A percentile compares a stretch with the other conserved stretches of the same genome.
phyloP scores from a whole-genome alignment of 208 protist genomes.

The Acanthamoeba lenticulata region DNA sequence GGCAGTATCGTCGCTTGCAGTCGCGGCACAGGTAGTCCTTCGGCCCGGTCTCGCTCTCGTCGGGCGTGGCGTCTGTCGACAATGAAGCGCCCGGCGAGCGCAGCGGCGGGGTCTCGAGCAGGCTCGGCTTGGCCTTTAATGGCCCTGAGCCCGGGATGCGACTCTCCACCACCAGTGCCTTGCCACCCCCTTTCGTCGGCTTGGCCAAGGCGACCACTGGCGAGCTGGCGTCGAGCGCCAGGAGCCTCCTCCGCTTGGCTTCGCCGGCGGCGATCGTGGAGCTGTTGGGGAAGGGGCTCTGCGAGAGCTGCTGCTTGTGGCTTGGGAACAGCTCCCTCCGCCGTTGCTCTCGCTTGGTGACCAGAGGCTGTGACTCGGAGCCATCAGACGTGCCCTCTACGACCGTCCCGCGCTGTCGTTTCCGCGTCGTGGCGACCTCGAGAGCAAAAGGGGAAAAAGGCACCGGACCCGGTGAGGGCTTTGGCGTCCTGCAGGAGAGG shows the following conservation, averaged over 20 bases:
- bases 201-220: background rate
- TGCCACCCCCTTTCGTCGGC: background rate
- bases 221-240: background rate
- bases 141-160: background rate
- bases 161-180: background rate
- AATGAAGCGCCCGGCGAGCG: background rate
- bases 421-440: too few species aligned
- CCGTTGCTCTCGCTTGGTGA: background rate
- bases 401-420: too few species aligned
- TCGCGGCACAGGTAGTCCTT: constrained; percentile 52
- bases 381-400: too few species aligned
- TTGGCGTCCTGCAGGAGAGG: too few species aligned
- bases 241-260: background rate
- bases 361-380: constrained; percentile 2
- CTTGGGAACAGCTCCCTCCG: background rate
- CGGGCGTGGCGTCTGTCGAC: background rate
- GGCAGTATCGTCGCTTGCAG: constrained; percentile 33
- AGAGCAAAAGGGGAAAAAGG: too few species aligned
- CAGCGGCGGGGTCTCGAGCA: background rate
- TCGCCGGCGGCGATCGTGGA: constrained; percentile 23
- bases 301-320: constrained; percentile 26
- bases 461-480: too few species aligned
- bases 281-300: background rate
- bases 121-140: background rate
- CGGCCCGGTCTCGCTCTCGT: background rate